Conservation (phyloP, 371 early-diverging fungal genomes). For the Coemansia sp. region DNA sequence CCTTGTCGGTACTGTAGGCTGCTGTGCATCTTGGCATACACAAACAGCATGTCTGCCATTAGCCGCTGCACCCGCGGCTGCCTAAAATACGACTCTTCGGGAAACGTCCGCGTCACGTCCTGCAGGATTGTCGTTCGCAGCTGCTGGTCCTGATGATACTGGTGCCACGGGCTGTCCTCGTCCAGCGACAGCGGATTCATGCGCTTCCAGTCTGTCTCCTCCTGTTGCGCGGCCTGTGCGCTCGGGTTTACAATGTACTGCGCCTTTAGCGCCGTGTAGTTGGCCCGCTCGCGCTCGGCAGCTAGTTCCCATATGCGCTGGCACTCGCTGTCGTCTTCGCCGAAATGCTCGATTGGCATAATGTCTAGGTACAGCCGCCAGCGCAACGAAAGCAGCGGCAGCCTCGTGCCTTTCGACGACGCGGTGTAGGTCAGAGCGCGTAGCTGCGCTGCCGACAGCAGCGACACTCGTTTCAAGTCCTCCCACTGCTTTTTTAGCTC, state of each 20-base stretch:
- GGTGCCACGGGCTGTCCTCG: conserved; percentile 89
- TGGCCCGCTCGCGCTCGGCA: conserved; percentile 29
- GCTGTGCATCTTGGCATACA: conserved; percentile 86
- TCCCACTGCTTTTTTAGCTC: conserved; percentile 17
- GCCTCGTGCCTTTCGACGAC: background rate
- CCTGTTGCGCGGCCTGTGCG: background rate
- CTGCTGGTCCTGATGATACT: conserved; percentile 84
- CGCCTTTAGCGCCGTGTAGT: conserved; percentile 13
- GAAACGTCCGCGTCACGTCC: conserved; percentile 95
- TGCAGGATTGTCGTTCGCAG: conserved; percentile 79
- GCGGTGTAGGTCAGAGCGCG: conserved; percentile 23
- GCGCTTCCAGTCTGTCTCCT: conserved; percentile 14
- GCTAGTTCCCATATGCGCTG: conserved; percentile 14
- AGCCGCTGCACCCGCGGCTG: conserved; percentile 62
- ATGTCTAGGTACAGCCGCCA: conserved; percentile 43
- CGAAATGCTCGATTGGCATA: conserved; percentile 34
- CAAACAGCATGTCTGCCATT: conserved; percentile 81
- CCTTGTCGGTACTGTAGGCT: conserved; percentile 92
- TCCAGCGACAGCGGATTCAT: conserved; percentile 79
- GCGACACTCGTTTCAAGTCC: conserved; percentile 21
- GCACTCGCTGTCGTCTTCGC: conserved; percentile 32
- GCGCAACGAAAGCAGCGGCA: conserved; percentile 35
- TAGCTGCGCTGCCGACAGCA: conserved; percentile 24
- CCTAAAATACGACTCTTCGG: conserved; percentile 81
- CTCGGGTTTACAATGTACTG: conserved; percentile 29